phyloP scores from a whole-genome alignment of 2,329 filamentous ascomycete genomes.

The Aspergillus alliaceus region DNA sequence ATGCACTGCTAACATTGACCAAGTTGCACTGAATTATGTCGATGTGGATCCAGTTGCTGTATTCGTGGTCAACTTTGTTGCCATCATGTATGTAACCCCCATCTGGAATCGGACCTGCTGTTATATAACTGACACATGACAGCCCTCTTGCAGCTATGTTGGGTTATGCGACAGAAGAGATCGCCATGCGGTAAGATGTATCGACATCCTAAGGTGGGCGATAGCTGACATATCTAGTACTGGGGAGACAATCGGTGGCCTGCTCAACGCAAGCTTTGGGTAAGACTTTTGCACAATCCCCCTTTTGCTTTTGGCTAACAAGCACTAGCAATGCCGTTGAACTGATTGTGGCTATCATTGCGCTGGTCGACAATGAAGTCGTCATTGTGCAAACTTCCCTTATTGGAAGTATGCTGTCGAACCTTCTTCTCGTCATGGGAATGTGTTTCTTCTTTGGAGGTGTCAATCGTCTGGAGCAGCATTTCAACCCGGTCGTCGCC shows the following conservation, averaged over 20 bases:
- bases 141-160: constrained; percentile 79
- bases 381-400: constrained; percentile 90
- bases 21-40: constrained; percentile 67
- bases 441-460: constrained; percentile 93
- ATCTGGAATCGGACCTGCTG: not conserved
- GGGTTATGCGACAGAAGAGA: constrained; percentile 85
- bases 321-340: constrained; percentile 73
- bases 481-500: constrained; percentile 89
- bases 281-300: constrained; percentile 8
- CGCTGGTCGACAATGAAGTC: constrained; percentile 70
- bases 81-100: constrained; percentile 62
- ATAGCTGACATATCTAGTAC: constrained; percentile 42
- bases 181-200: constrained; percentile 59
- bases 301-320: constrained; percentile 8
- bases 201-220: not conserved
- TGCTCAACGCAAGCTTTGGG: constrained; percentile 89
- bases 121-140: not conserved
- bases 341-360: constrained; percentile 84
- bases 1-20: constrained; percentile 15
- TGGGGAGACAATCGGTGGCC: constrained; percentile 82
- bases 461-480: constrained; percentile 74
- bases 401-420: constrained; percentile 88
- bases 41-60: constrained; percentile 61
- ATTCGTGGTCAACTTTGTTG: constrained; percentile 90
- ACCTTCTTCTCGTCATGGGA: constrained; percentile 82